Evolutionary conservation across 2,329 filamentous ascomycete genomes (phyloP).

Genomic region (Aspergillus tamarii): DNA sequence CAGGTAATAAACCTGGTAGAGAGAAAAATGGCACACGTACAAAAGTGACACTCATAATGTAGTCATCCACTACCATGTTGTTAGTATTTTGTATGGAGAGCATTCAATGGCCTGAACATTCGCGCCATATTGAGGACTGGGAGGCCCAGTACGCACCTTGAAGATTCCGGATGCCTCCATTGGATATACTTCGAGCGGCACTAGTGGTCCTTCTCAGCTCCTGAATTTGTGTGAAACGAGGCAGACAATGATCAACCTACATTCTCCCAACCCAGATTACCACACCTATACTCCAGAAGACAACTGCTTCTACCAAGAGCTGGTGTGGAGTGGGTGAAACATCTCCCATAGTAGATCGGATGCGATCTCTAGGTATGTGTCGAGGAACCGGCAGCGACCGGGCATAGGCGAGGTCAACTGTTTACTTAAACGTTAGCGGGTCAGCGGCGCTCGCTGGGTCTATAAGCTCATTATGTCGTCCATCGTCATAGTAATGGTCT

Average conservation of each 20-base stretch:
- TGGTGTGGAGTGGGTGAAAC: slow-evolving; percentile 13
- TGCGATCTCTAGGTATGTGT: background rate
- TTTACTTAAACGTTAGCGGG: background rate
- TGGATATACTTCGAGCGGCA: background rate
- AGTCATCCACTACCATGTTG: slow-evolving; percentile 37
- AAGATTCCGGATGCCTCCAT: background rate
- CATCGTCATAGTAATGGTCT: too few relatives aligned
- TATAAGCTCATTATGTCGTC: too few relatives aligned
- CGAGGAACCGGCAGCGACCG: background rate
- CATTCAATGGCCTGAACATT: background rate
- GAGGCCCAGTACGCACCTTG: background rate
- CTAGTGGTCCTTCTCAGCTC: background rate
- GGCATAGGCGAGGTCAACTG: background rate
- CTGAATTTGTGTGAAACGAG: background rate
- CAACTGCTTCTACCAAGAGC: slow-evolving; percentile 27
- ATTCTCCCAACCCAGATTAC: background rate
- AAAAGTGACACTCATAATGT: slow-evolving; percentile 41
- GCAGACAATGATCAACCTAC: background rate
- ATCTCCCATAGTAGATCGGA: slow-evolving; percentile 22
- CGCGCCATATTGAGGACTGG: too few relatives aligned
- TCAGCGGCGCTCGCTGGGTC: too few relatives aligned
- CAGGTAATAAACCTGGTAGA: background rate
- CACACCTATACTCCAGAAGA: slow-evolving; percentile 31
- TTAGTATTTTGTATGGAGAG: background rate
- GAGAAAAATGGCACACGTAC: slow-evolving; percentile 26